Evolutionary conservation across 257 asterid species (phyloP).

Genomic region (Anisodus tanguticus): DNA sequence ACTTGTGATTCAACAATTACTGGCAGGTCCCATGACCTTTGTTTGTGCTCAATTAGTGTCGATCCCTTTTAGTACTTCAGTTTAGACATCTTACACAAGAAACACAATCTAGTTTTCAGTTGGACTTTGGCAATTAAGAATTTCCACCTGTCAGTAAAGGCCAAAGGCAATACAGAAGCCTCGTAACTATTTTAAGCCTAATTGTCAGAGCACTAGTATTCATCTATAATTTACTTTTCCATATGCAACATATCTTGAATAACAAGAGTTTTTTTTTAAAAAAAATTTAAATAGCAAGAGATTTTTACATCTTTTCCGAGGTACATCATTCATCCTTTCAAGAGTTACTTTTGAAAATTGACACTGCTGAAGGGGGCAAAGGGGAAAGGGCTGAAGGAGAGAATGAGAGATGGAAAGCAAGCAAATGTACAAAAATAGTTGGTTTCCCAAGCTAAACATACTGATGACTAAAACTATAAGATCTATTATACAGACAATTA

Average conservation of each 20-base stretch:
- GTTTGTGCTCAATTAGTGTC: neutral
- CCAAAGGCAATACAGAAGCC: neutral
- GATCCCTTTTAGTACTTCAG: neutral
- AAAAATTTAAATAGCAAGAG: too few species aligned
- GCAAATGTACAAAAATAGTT: too few species aligned
- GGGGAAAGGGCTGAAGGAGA: too few species aligned
- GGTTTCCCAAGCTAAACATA: too few species aligned
- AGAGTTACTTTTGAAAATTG: neutral
- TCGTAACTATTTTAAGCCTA: neutral
- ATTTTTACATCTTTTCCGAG: neutral
- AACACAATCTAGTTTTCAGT: neutral
- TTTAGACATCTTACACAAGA: neutral
- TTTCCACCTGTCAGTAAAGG: neutral
- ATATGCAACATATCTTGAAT: neutral
- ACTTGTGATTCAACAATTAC: neutral
- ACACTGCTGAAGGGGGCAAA: neutral
- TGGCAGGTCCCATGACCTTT: neutral
- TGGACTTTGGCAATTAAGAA: neutral
- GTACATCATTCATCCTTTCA: neutral
- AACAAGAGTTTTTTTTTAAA: neutral
- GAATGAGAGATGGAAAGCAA: too few species aligned
- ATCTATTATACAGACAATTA: too few species aligned
- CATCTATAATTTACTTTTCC: neutral
- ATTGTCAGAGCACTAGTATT: neutral
- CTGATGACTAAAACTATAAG: too few species aligned